Conservation (phyloP, 2,329 filamentous ascomycete genomes). For the Ascochyta pisi region DNA sequence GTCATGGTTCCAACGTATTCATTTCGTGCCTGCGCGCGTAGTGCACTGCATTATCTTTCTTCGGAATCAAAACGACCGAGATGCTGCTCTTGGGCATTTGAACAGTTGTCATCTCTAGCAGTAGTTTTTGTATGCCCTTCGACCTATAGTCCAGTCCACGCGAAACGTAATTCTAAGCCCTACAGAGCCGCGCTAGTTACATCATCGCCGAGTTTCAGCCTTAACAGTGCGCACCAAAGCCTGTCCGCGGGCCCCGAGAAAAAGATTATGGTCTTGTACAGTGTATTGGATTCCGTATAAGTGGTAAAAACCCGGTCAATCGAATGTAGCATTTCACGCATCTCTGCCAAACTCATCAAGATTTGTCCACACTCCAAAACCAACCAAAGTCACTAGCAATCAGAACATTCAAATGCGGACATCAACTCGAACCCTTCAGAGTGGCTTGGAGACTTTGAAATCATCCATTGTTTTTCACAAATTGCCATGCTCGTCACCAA, state of each 20-base stretch:
- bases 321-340: too few relatives aligned
- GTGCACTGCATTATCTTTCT: too few relatives aligned
- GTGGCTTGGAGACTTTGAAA: not conserved
- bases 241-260: not conserved
- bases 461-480: not conserved
- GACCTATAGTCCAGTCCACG: too few relatives aligned
- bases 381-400: not conserved
- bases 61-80: too few relatives aligned
- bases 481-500: not conserved
- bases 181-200: conserved; percentile 3
- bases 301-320: too few relatives aligned
- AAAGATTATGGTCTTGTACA: not conserved
- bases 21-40: too few relatives aligned
- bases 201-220: not conserved
- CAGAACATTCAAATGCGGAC: not conserved
- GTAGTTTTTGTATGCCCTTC: too few relatives aligned
- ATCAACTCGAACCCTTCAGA: not conserved
- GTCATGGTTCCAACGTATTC: too few relatives aligned
- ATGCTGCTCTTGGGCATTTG: too few relatives aligned
- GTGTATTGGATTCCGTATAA: not conserved
- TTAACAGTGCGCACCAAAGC: not conserved
- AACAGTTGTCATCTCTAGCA: too few relatives aligned
- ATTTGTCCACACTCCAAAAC: too few relatives aligned
- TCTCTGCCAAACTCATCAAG: too few relatives aligned
- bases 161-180: not conserved